These are phyloP conservation scores for Medakamo hakoo DNA, from an alignment of 139 green algal species.

Conservation along the genomic window DNA sequence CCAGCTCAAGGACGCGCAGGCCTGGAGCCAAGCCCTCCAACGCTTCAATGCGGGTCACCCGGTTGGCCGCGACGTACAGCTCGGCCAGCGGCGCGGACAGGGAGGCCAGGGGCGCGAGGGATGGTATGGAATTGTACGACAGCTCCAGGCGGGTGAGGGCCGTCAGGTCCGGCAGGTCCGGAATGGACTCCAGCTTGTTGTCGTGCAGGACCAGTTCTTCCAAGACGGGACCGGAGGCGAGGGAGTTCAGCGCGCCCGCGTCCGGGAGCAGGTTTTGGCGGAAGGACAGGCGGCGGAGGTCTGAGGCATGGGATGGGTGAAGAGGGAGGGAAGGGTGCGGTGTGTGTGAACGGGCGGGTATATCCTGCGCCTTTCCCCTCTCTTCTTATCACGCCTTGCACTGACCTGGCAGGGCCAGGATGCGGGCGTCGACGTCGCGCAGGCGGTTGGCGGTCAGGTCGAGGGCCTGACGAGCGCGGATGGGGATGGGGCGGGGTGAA, in stretches of 20 bases:
- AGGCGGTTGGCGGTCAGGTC: constrained; percentile 76
- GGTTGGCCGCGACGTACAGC: constrained; percentile 79
- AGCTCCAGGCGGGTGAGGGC: constrained; percentile 51
- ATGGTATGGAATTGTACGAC: constrained; percentile 75
- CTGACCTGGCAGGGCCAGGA: constrained; percentile 48
- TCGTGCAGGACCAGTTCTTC: constrained; percentile 63
- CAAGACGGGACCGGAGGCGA: constrained; percentile 14
- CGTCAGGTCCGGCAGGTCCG: constrained; percentile 32
- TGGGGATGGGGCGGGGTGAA: neutral
- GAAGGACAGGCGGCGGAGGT: constrained; percentile 51
- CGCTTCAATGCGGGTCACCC: constrained; percentile 38
- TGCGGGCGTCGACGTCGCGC: constrained; percentile 34
- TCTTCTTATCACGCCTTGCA: too few relatives aligned
- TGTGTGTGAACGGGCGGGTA: too few relatives aligned
- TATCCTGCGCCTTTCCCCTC: too few relatives aligned
- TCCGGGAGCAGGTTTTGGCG: constrained; percentile 68
- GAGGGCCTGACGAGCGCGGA: constrained; percentile 29
- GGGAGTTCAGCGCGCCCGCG: constrained; percentile 5
- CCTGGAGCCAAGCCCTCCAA: constrained; percentile 24
- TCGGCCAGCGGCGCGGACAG: constrained; percentile 37
- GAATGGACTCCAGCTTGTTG: constrained; percentile 65
- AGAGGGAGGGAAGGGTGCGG: too few relatives aligned
- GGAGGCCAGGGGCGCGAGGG: constrained; percentile 29
- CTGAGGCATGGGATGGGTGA: constrained; percentile 13
- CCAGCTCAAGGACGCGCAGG: constrained; percentile 73